These are phyloP conservation scores for Debaryomyces prosopidis DNA, from an alignment of 805 yeast species.

Conservation along the genomic window DNA sequence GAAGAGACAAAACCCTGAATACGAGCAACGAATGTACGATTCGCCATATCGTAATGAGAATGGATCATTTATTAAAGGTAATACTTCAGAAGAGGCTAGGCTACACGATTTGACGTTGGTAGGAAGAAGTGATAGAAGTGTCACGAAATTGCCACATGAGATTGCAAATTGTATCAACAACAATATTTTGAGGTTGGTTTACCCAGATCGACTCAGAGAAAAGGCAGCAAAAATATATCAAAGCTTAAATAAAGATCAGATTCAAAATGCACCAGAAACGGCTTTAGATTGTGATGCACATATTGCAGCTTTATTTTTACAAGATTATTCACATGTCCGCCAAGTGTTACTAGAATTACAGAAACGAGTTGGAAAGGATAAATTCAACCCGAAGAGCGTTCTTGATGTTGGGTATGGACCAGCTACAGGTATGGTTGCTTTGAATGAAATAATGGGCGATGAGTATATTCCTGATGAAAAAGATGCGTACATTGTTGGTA, in stretches of 20 bases:
- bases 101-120: constrained; percentile 55
- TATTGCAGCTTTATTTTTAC: constrained; percentile 77
- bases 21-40: constrained; percentile 1
- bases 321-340: constrained; percentile 70
- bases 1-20: not conserved
- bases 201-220: constrained; percentile 64
- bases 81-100: constrained; percentile 52
- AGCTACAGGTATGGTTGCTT: constrained; percentile 84
- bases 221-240: constrained; percentile 59
- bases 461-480: constrained; percentile 61
- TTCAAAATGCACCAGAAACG: constrained; percentile 49
- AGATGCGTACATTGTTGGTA: constrained; percentile 72
- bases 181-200: constrained; percentile 57
- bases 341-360: constrained; percentile 69
- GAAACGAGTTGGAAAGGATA: constrained; percentile 47
- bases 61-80: constrained; percentile 44
- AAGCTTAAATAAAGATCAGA: constrained; percentile 49
- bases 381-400: constrained; percentile 64
- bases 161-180: constrained; percentile 62
- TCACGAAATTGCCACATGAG: constrained; percentile 54
- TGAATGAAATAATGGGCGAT: constrained; percentile 77
- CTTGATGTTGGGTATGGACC: constrained; percentile 90
- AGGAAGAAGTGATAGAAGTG: constrained; percentile 55
- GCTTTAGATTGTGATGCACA: constrained; percentile 70
- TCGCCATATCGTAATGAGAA: constrained; percentile 41